These are phyloP conservation scores for Phytophthora citricola DNA, from an alignment of 352 stramenopile species.

Conservation along the genomic window DNA sequence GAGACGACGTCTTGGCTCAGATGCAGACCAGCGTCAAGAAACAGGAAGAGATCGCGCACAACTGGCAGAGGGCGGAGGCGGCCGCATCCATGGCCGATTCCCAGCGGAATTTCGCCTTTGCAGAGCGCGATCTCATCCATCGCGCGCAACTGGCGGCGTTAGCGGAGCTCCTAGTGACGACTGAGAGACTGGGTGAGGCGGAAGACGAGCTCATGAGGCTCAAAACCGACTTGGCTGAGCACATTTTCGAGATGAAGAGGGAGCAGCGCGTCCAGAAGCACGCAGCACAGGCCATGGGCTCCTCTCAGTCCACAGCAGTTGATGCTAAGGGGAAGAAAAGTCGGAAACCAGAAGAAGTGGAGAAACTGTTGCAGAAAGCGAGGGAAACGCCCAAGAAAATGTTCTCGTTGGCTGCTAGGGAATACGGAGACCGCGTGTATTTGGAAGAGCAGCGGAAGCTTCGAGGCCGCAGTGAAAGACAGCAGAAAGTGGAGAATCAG, in stretches of 20 bases:
- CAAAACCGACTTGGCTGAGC: conserved; percentile 64
- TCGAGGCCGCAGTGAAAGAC: conserved; percentile 29
- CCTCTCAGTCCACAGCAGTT: no score
- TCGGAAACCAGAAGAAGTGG: conserved; percentile 23
- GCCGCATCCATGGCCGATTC: conserved; percentile 69
- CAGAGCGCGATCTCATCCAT: conserved; percentile 59
- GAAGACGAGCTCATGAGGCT: conserved; percentile 66
- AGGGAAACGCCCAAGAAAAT: conserved; percentile 45
- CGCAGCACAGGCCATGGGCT: conserved; percentile 24
- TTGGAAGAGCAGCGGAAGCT: conserved; percentile 52
- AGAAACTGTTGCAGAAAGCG: conserved; percentile 19
- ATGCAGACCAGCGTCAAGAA: conserved; percentile 61
- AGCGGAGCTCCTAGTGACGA: conserved; percentile 54
- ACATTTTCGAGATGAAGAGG: conserved; percentile 70
- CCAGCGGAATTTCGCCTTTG: conserved; percentile 71
- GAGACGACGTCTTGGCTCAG: conserved; percentile 50
- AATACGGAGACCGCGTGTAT: conserved; percentile 52
- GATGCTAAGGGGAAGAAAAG: conserved; percentile 7
- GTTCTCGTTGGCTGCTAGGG: conserved; percentile 61
- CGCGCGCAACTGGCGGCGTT: conserved; percentile 49
- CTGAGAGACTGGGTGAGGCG: conserved; percentile 48
- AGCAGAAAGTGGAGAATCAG: conserved; percentile 55
- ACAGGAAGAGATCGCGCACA: conserved; percentile 46
- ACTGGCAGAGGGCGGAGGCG: conserved; percentile 66
- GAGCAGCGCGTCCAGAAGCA: conserved; percentile 53